Percentiles rank a stretch among this genome's conserved stretches.
phyloP scores from a whole-genome alignment of 2,329 filamentous ascomycete species.

The Ascochyta viciae-villosae region DNA sequence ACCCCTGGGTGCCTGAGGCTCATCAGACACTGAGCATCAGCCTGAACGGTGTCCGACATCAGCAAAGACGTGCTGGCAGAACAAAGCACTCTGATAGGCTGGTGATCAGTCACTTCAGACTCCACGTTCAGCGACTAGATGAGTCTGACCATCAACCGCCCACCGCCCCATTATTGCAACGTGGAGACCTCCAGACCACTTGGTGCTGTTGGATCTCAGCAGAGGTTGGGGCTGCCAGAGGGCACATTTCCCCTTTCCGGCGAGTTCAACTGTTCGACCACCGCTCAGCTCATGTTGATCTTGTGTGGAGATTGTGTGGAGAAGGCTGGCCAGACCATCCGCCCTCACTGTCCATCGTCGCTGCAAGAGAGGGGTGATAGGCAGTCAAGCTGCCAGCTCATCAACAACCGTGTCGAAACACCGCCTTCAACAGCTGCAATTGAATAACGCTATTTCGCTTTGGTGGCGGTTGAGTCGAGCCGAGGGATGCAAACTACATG shows the following conservation, averaged over 20 bases:
- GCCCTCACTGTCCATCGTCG: conserved; percentile 1
- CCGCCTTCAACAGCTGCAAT: conserved; percentile 6
- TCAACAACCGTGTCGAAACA: not conserved
- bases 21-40: conserved; percentile 3
- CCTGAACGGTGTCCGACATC: conserved; percentile 8
- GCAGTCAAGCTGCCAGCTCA: conserved; percentile 13
- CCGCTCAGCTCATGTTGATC: conserved; percentile 10
- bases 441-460: conserved; percentile 3
- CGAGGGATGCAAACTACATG: conserved; percentile 7
- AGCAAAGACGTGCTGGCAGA: conserved; percentile 12
- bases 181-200: conserved; percentile 12
- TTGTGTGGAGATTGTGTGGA: conserved; percentile 18
- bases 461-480: conserved; percentile 9
- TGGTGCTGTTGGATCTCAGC: conserved; percentile 9
- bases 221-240: conserved; percentile 9
- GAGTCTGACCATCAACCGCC: conserved; percentile 4
- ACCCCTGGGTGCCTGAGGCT: not conserved
- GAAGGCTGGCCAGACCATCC: conserved; percentile 11
- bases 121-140: not conserved
- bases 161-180: conserved; percentile 2
- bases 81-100: conserved; percentile 1
- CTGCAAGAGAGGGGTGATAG: conserved; percentile 3
- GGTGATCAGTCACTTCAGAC: not conserved
- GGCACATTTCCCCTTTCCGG: conserved; percentile 7
- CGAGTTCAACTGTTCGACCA: conserved; percentile 5